Evolutionary conservation across 2,329 filamentous ascomycete genomes (phyloP), one percentile per base, ranked within the genome.

Genomic region (Gnomoniopsis sp.): DNA sequence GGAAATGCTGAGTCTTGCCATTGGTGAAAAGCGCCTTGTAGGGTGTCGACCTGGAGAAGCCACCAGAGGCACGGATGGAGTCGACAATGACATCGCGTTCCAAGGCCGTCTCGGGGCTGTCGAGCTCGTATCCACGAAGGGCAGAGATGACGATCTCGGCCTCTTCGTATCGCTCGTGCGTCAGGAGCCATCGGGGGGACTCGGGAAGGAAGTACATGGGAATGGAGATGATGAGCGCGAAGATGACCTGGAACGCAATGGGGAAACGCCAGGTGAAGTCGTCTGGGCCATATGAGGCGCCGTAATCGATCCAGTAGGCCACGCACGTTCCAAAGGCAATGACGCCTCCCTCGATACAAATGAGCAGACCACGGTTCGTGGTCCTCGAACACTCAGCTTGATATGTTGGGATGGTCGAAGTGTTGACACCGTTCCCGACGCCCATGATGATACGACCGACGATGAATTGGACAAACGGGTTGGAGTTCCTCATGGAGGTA

Each of bases 1-100:
- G 80, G 72, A 87, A 82, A 66, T 88, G 84, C 71, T 88, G 85
- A 0, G 83, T 87, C 72, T 84, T 86, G 62, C 85, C 85, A 51
- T 79, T 77, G 1, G 83, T 86, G 66, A 87, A 78, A 1, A 88
- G 75, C 1, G 82, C 79, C 63, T 78, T 81, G 68, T 81, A 68
- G 0, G 77, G 77, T 0, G 77, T 79, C 63, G 69, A 74, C 74
- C 76, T 77, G 44, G 74, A 74, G 43, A 69, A 70, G 58, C 74
- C 74, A 30, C 78, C 80, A 23, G 78, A 81, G 47, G 82, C 82
- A 44, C 79, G 77, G 62, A 89, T 85, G 1, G 82, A 86, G 66
- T 88, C 85, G 36, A 86, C 75, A 59, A 88, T 87, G 60, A 86
- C 74, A 58, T 82, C 79, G 56, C 82, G 80, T 71, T 89, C 83